phyloP scores from a whole-genome alignment of 768 basidiomycete genomes.

The Mycena floridula region DNA sequence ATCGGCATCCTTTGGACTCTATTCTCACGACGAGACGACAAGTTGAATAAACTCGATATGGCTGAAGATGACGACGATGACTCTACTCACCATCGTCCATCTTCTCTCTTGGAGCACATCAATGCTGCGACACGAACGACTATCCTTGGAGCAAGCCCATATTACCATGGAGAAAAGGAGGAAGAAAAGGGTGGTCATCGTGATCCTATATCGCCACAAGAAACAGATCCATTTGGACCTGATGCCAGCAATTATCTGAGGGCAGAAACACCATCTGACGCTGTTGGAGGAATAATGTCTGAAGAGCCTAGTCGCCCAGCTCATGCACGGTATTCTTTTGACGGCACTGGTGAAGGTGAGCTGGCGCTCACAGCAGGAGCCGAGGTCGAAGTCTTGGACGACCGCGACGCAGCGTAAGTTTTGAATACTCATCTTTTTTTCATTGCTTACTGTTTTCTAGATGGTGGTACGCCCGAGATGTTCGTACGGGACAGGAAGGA shows the following conservation, averaged over 20 bases:
- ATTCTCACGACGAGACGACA: slow-evolving; percentile 78
- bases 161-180: slow-evolving; percentile 48
- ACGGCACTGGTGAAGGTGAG: slow-evolving; percentile 75
- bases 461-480: slow-evolving; percentile 93
- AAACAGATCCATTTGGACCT: slow-evolving; percentile 59
- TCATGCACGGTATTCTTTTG: slow-evolving; percentile 80
- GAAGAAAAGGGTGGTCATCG: slow-evolving; percentile 35
- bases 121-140: slow-evolving; percentile 85
- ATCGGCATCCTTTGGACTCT: slow-evolving; percentile 87
- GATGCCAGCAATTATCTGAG: slow-evolving; percentile 76
- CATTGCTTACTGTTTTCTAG: slow-evolving; percentile 29
- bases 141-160: slow-evolving; percentile 55
- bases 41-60: slow-evolving; percentile 53
- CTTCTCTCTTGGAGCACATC: slow-evolving; percentile 85
- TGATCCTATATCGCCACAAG: slow-evolving; percentile 12
- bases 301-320: slow-evolving; percentile 72
- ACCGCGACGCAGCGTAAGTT: slow-evolving; percentile 73
- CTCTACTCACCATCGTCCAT: slow-evolving; percentile 73
- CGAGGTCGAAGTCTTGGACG: slow-evolving; percentile 73
- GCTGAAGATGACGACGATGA: slow-evolving; percentile 71
- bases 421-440: slow-evolving; percentile 1
- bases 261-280: slow-evolving; percentile 78
- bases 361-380: slow-evolving; percentile 60
- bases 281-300: slow-evolving; percentile 51
- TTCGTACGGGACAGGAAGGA: slow-evolving; percentile 74